These are phyloP conservation scores for Fusarium robinianum DNA, from an alignment of 2,329 filamentous ascomycete genomes.

Conservation along the genomic window DNA sequence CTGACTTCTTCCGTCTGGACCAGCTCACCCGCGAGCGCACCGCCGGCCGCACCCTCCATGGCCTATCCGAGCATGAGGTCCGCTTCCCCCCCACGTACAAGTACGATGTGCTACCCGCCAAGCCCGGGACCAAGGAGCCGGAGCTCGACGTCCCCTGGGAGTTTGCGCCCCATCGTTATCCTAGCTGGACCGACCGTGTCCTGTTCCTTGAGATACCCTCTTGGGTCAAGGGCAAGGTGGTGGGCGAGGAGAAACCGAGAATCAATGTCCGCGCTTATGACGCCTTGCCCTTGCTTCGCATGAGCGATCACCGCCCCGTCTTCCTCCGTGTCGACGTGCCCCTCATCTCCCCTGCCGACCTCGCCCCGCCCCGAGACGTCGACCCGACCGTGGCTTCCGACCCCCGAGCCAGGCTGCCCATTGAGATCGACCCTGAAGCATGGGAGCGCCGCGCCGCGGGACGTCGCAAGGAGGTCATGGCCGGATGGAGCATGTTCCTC, in stretches of 20 bases:
- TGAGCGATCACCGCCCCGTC: slow-evolving; percentile 87
- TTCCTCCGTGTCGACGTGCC: slow-evolving; percentile 72
- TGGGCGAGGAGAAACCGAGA: slow-evolving; percentile 25
- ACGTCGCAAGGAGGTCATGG: slow-evolving; percentile 51
- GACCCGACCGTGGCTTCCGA: slow-evolving; percentile 40
- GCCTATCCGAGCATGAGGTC: slow-evolving; percentile 74
- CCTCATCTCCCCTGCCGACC: slow-evolving; percentile 50
- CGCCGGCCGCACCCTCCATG: slow-evolving; percentile 74
- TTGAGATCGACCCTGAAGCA: slow-evolving; percentile 58
- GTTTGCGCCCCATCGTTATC: slow-evolving; percentile 80
- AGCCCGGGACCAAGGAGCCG: slow-evolving; percentile 38
- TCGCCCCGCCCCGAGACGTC: slow-evolving; percentile 42
- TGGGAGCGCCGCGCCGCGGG: slow-evolving; percentile 57
- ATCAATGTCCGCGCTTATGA: slow-evolving; percentile 69
- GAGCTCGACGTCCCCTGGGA: slow-evolving; percentile 36
- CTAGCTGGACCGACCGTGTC: slow-evolving; percentile 92
- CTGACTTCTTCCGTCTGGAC: slow-evolving; percentile 71
- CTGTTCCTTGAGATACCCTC: slow-evolving; percentile 70
- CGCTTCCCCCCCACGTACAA: slow-evolving; percentile 94
- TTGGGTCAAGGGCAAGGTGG: slow-evolving; percentile 49
- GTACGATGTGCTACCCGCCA: slow-evolving; percentile 58
- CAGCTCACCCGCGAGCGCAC: slow-evolving; percentile 76
- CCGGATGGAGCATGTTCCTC: slow-evolving; percentile 60
- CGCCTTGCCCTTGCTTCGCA: slow-evolving; percentile 76
- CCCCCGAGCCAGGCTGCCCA: slow-evolving; percentile 52